phyloP scores from a whole-genome alignment of 371 early-diverging fungal genomes.

The Apophysomyces variabilis region DNA sequence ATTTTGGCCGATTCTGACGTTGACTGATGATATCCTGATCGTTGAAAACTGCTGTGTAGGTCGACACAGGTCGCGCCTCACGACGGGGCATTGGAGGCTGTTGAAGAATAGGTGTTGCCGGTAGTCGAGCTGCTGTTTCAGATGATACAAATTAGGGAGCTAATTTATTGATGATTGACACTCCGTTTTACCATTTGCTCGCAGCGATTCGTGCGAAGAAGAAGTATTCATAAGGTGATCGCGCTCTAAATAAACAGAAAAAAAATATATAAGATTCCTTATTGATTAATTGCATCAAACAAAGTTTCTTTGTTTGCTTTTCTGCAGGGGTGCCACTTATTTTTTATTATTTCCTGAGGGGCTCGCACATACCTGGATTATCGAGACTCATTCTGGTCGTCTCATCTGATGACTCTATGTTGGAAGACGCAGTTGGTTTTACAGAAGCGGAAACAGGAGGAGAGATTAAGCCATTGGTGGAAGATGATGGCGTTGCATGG shows the following conservation, averaged over 20 bases:
- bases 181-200: slow-evolving; percentile 12
- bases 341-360: slow-evolving; percentile 10
- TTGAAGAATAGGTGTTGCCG: slow-evolving; percentile 19
- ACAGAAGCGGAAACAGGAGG: slow-evolving; percentile 11
- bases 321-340: slow-evolving; percentile 8
- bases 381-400: slow-evolving; percentile 30
- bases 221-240: neutral
- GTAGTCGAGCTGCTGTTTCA: slow-evolving; percentile 18
- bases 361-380: slow-evolving; percentile 17
- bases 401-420: slow-evolving; percentile 21
- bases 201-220: slow-evolving; percentile 7
- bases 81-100: slow-evolving; percentile 25
- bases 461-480: slow-evolving; percentile 10
- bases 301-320: slow-evolving; percentile 8
- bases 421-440: slow-evolving; percentile 12
- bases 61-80: slow-evolving; percentile 2
- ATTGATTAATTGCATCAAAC: slow-evolving; percentile 9
- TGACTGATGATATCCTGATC: slow-evolving; percentile 39
- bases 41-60: slow-evolving; percentile 12
- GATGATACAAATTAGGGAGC: slow-evolving; percentile 11
- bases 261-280: neutral
- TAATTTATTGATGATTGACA: slow-evolving; percentile 9
- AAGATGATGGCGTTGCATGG: slow-evolving; percentile 13
- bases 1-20: slow-evolving; percentile 53
- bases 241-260: neutral